A percentile compares a stretch with the other conserved stretches of the same genome.
These are phyloP conservation scores for Rhynchosporium secalis DNA, from an alignment of 2,329 filamentous ascomycete species.

Conservation along the genomic window DNA sequence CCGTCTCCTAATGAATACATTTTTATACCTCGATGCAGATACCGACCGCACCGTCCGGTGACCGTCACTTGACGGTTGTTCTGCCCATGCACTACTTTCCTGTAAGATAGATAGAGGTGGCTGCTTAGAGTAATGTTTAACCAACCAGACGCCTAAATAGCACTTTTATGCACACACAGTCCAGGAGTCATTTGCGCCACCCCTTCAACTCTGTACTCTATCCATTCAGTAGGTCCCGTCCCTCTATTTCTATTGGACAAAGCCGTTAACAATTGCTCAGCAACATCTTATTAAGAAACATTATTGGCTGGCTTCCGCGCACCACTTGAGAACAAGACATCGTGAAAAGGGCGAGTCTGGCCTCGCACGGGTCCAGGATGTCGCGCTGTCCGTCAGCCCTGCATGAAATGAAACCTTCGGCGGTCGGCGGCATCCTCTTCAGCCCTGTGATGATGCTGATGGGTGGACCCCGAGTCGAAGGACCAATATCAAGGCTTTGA, in stretches of 20 bases:
- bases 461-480: neutral
- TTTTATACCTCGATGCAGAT: too few species aligned
- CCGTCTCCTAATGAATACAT: too few species aligned
- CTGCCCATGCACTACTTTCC: too few species aligned
- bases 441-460: slow-evolving; percentile 8
- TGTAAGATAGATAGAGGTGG: too few species aligned
- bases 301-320: neutral
- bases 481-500: neutral
- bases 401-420: neutral
- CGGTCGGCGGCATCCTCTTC: neutral
- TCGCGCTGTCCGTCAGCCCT: neutral
- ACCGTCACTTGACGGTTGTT: too few species aligned
- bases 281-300: neutral
- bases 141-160: too few species aligned
- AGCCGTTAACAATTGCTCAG: neutral
- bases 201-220: neutral
- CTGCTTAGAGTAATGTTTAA: too few species aligned
- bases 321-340: too few species aligned
- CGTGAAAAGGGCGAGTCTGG: neutral
- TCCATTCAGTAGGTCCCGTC: too few species aligned
- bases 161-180: neutral
- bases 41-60: too few species aligned
- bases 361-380: neutral
- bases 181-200: slow-evolving; percentile 4
- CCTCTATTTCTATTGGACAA: neutral